These are phyloP conservation scores for Phytopythium delawarense DNA, from an alignment of 352 stramenopile species.

Conservation along the genomic window DNA sequence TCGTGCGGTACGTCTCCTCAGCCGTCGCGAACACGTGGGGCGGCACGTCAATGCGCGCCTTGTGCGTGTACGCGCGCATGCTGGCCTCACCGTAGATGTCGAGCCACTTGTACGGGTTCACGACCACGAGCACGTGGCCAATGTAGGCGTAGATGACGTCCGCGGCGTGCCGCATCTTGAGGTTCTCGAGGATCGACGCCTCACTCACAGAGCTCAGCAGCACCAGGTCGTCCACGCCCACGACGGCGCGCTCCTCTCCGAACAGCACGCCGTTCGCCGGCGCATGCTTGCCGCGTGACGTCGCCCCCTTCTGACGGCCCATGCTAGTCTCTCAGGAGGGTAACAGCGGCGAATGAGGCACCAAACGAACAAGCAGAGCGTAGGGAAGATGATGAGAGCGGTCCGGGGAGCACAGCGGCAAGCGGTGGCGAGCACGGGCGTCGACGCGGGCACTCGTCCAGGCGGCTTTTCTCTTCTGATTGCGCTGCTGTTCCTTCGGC, in stretches of 20 bases:
- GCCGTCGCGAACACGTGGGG: slow-evolving; percentile 86
- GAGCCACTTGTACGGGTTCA: slow-evolving; percentile 90
- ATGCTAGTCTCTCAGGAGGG: slow-evolving; percentile 10
- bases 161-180: slow-evolving; percentile 82
- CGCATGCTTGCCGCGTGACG: slow-evolving; percentile 12
- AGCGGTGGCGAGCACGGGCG: not conserved
- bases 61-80: slow-evolving; percentile 82
- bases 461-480: slow-evolving; percentile 3
- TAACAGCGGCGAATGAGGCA: not conserved
- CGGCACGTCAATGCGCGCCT: slow-evolving; percentile 81
- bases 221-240: slow-evolving; percentile 84
- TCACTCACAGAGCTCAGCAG: slow-evolving; percentile 67
- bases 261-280: slow-evolving; percentile 19
- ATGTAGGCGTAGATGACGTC: slow-evolving; percentile 90
- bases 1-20: slow-evolving; percentile 84
- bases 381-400: not conserved
- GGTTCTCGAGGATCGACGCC: slow-evolving; percentile 83
- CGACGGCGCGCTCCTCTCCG: slow-evolving; percentile 59
- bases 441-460: not conserved
- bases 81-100: slow-evolving; percentile 83
- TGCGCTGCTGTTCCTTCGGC: not conserved
- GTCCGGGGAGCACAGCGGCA: not conserved
- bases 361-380: not conserved
- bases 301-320: slow-evolving; percentile 20
- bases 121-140: slow-evolving; percentile 82